A percentile compares a stretch with the other conserved stretches of the same genome.
Evolutionary conservation across 2,329 filamentous ascomycete species (phyloP).

Genomic region (Neopestalotiopsis sp.): DNA sequence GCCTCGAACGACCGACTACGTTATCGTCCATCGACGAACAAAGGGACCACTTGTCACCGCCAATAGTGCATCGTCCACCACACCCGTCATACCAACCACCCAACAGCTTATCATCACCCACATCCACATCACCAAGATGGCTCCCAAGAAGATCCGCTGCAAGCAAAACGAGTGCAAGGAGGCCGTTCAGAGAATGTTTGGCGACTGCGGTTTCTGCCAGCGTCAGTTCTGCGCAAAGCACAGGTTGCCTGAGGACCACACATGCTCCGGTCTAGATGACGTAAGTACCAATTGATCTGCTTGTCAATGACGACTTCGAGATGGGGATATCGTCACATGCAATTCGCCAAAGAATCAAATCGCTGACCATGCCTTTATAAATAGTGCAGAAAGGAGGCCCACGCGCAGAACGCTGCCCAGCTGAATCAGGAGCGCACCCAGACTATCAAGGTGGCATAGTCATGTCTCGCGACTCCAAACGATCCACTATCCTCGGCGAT

Average conservation of each 20-base stretch:
- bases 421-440: conserved; percentile 91
- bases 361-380: conserved; percentile 40
- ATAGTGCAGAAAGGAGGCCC: conserved; percentile 94
- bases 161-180: conserved; percentile 89
- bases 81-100: not conserved
- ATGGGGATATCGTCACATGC: too few relatives aligned
- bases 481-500: not conserved
- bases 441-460: conserved; percentile 87
- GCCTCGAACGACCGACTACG: conserved; percentile 6
- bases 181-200: conserved; percentile 88
- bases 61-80: not conserved
- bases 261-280: conserved; percentile 90
- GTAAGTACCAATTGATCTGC: conserved; percentile 51
- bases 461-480: not conserved
- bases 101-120: not conserved
- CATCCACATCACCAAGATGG: conserved; percentile 52
- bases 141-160: conserved; percentile 82
- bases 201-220: conserved; percentile 93
- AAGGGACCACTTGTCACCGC: not conserved
- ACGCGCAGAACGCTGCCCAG: conserved; percentile 91
- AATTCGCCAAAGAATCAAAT: conserved; percentile 46
- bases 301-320: conserved; percentile 73
- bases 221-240: conserved; percentile 96
- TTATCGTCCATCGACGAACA: not conserved
- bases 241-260: conserved; percentile 90